A percentile compares a stretch with the other conserved stretches of the same genome.
Conservation (phyloP, 2,329 filamentous ascomycete genomes). For the Fusarium sp. region DNA sequence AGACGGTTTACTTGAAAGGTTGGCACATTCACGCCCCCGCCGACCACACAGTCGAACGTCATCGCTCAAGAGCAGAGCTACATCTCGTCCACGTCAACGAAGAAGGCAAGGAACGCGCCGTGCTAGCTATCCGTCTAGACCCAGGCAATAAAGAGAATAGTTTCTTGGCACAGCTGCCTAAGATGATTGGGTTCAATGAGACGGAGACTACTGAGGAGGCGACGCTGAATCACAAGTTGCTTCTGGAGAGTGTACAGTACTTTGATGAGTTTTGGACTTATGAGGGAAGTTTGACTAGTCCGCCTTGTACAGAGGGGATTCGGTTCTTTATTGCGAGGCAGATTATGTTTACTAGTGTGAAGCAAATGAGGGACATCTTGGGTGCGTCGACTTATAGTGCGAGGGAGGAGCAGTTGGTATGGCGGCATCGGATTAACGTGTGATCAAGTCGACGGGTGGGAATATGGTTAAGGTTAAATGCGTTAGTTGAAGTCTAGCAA, state of each 20-base stretch:
- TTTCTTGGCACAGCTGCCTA: slow-evolving; percentile 24
- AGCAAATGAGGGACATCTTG: slow-evolving; percentile 36
- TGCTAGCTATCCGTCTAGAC: slow-evolving; percentile 28
- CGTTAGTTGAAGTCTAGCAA: no score
- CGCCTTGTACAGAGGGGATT: slow-evolving; percentile 32
- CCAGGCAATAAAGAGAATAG: slow-evolving; percentile 24
- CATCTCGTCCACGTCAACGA: slow-evolving; percentile 39
- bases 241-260: slow-evolving; percentile 21
- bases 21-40: slow-evolving; percentile 40
- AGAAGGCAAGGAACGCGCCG: slow-evolving; percentile 24
- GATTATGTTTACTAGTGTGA: slow-evolving; percentile 34
- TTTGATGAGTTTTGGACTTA: slow-evolving; percentile 43
- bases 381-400: slow-evolving; percentile 37
- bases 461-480: no score
- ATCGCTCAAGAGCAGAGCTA: slow-evolving; percentile 38
- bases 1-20: slow-evolving; percentile 37
- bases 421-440: slow-evolving; percentile 22
- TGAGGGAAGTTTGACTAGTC: slow-evolving; percentile 38
- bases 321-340: slow-evolving; percentile 32
- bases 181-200: slow-evolving; percentile 33
- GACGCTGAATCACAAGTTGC: slow-evolving; percentile 11
- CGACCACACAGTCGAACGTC: slow-evolving; percentile 33
- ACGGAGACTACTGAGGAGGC: not conserved
- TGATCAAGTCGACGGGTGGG: no score
- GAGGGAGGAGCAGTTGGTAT: slow-evolving; percentile 34